These are phyloP conservation scores for Lolium perenne DNA, from an alignment of 176 grass and related monocot species.

Conservation along the genomic window DNA sequence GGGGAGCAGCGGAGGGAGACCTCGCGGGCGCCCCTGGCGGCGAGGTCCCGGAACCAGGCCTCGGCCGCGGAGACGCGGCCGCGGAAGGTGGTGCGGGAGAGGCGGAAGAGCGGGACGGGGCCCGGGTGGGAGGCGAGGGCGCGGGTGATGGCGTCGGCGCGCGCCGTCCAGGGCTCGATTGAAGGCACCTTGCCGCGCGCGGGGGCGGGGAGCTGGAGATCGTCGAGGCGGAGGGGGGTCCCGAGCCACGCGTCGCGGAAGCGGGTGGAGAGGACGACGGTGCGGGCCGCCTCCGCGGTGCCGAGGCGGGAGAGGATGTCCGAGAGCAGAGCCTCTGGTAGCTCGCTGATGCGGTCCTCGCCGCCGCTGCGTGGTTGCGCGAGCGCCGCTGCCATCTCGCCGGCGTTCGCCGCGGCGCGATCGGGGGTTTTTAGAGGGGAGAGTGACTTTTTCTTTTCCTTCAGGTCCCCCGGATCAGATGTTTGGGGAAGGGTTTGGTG, in stretches of 20 bases:
- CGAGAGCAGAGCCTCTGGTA: slow-evolving; percentile 36
- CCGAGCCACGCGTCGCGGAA: slow-evolving; percentile 40
- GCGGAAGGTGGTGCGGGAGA: slow-evolving; percentile 25
- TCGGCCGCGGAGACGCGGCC: not conserved
- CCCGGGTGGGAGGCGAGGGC: slow-evolving; percentile 18
- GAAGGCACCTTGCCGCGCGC: not conserved
- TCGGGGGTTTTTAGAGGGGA: slow-evolving; percentile 12
- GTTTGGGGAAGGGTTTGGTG: not conserved
- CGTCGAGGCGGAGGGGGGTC: slow-evolving; percentile 44
- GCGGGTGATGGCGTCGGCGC: slow-evolving; percentile 26
- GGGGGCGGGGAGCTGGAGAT: slow-evolving; percentile 26
- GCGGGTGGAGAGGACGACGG: slow-evolving; percentile 33
- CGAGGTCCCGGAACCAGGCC: slow-evolving; percentile 43
- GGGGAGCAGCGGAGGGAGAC: slow-evolving; percentile 25
- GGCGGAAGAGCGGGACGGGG: slow-evolving; percentile 24
- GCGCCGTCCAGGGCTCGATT: slow-evolving; percentile 5
- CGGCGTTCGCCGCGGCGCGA: slow-evolving; percentile 5
- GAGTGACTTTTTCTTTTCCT: not conserved
- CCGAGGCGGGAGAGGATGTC: slow-evolving; percentile 43
- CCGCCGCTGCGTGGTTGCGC: not conserved
- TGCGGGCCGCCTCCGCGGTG: slow-evolving; percentile 33
- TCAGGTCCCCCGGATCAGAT: not conserved
- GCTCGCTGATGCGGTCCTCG: slow-evolving; percentile 39
- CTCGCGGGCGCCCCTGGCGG: slow-evolving; percentile 18
- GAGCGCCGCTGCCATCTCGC: slow-evolving; percentile 25